Evolutionary conservation across 768 basidiomycete species (phyloP), one percentile per base, ranked within the genome.

Genomic region (Hypholoma sublateritium): DNA sequence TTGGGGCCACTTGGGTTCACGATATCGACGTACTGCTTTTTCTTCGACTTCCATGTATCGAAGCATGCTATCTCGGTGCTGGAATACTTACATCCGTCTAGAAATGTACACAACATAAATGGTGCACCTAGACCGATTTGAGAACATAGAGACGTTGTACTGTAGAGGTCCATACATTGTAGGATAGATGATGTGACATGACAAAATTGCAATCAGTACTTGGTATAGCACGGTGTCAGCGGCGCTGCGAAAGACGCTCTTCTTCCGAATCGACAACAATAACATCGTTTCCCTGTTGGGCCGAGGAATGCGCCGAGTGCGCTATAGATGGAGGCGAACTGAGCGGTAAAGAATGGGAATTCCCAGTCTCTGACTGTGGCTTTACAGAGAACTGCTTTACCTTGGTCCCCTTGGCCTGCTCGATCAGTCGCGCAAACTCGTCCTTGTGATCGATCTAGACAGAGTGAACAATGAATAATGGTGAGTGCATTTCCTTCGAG

Each of bases 401-500:
- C 46, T 34, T 50, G 47, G 47, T 48, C 48, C 49, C 39, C 25
- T 39, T 48, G 14, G 55, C 55, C 32, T 49, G 68, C 37, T 73
- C 69, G 14, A 79, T 59, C 8, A 80, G 67, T 53, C 66, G 69
- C 22, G 68, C 66, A 55, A 80, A 80, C 54, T 80, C 75, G 4
- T 65, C 56, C 50, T 72, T 72, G 46, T 80, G 70, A 25, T 63
- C 71, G 65, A 72, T 74, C 78, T 79, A 59, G 22, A 49, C 42
- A 49, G 13, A 14, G n/a, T 51, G 12, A 16, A 16, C 44, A 52
- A 43, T 36, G 12, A 50, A 45, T 12, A 35, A 43, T 34, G 34
- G 7, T 16, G 16, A 21, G 24, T 5, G 16, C 24, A 46, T 45
- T 43, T 50, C 21, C 24, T 12, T 43, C 53, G 34, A 51, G 7